Conservation (phyloP, 176 grass and related monocot species). For the Zizania latifolia region DNA sequence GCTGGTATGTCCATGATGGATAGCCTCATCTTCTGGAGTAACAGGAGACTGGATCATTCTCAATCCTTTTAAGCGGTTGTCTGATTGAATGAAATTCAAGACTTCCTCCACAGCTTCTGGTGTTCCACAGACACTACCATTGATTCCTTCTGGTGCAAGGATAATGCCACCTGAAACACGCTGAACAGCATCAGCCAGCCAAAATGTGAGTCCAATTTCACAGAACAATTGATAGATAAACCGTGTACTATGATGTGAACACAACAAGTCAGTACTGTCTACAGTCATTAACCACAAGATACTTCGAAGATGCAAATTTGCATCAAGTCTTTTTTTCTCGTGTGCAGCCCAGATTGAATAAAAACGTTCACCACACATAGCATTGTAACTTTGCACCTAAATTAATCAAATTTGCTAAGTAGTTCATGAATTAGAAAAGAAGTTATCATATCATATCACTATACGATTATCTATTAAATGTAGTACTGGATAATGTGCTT, state of each 20-base stretch:
- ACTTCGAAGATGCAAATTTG: not conserved
- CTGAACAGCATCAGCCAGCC: conserved; percentile 47
- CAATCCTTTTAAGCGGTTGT: conserved; percentile 62
- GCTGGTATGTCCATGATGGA: conserved; percentile 85
- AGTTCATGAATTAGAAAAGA: not conserved
- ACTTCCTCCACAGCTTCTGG: conserved; percentile 63
- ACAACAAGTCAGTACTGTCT: not conserved
- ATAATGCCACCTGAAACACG: conserved; percentile 98
- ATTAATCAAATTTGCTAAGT: not conserved
- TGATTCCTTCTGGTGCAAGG: conserved; percentile 90
- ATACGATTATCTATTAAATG: not conserved
- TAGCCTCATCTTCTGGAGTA: conserved; percentile 93
- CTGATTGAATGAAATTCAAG: conserved; percentile 74
- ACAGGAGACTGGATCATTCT: conserved; percentile 81
- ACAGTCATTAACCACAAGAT: not conserved
- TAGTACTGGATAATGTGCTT: not conserved
- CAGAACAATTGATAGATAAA: not conserved
- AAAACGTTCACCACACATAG: not conserved
- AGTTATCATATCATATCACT: not conserved
- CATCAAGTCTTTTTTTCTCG: too few species aligned
- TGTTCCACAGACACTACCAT: conserved; percentile 85
- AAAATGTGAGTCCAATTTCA: conserved; percentile 24
- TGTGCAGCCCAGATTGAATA: too few species aligned
- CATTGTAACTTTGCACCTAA: not conserved
- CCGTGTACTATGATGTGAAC: not conserved